A percentile compares a stretch with the other conserved stretches of the same genome.
phyloP scores from a whole-genome alignment of 2,329 filamentous ascomycete species.

The Leptographium lundbergii region DNA sequence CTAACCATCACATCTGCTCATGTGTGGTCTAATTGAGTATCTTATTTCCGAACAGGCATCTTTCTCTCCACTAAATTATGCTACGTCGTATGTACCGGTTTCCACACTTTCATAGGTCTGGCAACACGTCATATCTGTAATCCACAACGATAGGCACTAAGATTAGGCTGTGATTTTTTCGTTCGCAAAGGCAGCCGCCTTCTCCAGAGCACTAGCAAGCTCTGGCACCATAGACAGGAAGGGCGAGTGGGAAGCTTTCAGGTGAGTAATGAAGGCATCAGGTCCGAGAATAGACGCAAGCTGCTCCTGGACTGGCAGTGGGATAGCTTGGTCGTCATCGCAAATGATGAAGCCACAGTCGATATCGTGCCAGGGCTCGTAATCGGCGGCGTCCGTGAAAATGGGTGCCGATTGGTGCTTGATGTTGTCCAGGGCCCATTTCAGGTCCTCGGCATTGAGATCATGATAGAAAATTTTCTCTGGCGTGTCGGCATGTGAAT shows the following conservation, averaged over 20 bases:
- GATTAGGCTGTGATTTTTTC: background rate
- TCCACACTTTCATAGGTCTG: background rate
- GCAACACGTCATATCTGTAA: background rate
- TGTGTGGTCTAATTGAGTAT: no score
- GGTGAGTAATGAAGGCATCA: background rate
- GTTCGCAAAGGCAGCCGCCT: background rate
- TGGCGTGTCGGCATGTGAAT: background rate
- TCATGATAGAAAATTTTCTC: slow-evolving; percentile 3
- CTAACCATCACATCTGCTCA: no score
- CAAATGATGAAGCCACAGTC: background rate
- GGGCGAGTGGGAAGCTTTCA: slow-evolving; percentile 1
- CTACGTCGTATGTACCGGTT: no score
- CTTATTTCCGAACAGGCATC: no score
- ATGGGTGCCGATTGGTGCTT: background rate
- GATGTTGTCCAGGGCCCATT: background rate
- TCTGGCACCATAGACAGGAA: background rate
- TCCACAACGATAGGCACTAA: no score
- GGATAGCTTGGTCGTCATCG: slow-evolving; percentile 2
- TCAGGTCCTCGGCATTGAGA: background rate
- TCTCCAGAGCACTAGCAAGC: background rate
- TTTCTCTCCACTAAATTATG: no score
- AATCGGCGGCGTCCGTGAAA: background rate
- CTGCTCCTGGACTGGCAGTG: background rate
- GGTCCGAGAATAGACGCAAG: background rate
- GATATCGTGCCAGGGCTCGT: slow-evolving; percentile 3